Base-by-base conservation (phyloP, 1,139 yeast genomes). In the Kodamaea suecica region DNA sequence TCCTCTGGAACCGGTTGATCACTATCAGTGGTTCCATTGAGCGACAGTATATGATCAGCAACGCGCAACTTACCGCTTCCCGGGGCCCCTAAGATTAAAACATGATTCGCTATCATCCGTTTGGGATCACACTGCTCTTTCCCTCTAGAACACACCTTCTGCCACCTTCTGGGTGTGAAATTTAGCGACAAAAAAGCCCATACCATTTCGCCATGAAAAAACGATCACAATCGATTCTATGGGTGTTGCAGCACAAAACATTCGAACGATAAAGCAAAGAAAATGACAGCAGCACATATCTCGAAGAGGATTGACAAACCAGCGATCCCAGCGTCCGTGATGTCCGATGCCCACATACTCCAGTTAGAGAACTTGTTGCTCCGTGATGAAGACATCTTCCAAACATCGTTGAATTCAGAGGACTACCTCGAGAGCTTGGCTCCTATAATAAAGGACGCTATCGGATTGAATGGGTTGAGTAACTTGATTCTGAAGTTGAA, bases 401-500 rank as follows among this genome's bases (percentile, higher is more conserved):
- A 66, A 41, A 65, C 73, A 1, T 69, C 80, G 1, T 55, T 78
- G 24, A 66, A 71, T 34, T 76, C 87, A 1, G 85, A 80, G 37
- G 90, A 84, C 49, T 84, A 81, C 52, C 60, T 86, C 28, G 95
- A 86, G 45, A 86, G 84, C 56, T 66, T 86, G 40, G 85, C 88
- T 2, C 95, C 95, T 1, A 73, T 84, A n/a, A 71, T 86, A 41
- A 78, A 77, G 48, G 76, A 78, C 14, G 83, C 90, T n/a, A 60
- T 86, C 35, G 65, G 65, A 34, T 61, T 69, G 15, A 70, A 78
- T 44, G 70, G 78, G 0, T 66, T 85, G 21, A 69, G 78, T 5
- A 79, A 73, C 14, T 63, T 86, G 40, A 66, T 83, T 29, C 67
- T 62, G 21, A 72, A 66, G 40, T 63, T 86, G 40, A 80, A 78